Conservation (phyloP, 495 filamentous ascomycete species). For the Tuber indicum region DNA sequence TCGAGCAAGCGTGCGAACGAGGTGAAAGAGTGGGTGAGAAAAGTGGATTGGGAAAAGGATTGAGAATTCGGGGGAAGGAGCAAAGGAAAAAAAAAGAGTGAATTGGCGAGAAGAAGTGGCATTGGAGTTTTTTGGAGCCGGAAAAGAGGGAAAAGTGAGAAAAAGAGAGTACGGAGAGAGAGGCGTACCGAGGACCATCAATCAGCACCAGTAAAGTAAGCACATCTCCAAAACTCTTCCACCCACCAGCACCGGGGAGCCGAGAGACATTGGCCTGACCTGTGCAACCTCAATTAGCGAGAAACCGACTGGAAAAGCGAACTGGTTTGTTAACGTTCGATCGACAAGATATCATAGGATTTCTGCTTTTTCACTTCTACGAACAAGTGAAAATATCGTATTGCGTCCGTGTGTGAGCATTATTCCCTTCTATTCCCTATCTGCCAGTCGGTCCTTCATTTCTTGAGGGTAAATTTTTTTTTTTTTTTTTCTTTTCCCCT, state of each 20-base stretch:
- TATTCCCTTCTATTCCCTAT: not conserved
- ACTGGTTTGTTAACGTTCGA: not conserved
- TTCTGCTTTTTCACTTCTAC: not conserved
- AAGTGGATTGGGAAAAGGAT: slow-evolving; percentile 2
- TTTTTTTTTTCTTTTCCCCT: not conserved
- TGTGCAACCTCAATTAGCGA: not conserved
- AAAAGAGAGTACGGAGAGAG: not conserved
- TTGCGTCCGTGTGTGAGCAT: not conserved
- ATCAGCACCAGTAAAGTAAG: not conserved
- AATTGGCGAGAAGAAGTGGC: not conserved
- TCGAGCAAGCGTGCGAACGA: slow-evolving; percentile 7
- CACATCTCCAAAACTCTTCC: not conserved
- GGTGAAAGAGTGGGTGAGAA: not conserved
- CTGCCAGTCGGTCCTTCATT: not conserved
- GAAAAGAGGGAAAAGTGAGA: not conserved
- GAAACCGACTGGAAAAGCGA: not conserved
- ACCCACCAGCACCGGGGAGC: not conserved
- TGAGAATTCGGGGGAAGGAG: slow-evolving; percentile 3
- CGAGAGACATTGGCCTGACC: not conserved
- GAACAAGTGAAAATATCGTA: not conserved
- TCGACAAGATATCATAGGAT: not conserved
- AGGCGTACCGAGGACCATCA: not conserved
- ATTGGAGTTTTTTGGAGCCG: not conserved
- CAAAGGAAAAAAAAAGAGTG: slow-evolving; percentile 22
- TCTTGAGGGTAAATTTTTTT: not conserved